Evolutionary conservation across 805 yeast species (phyloP), one percentile per base, ranked within the genome.

Genomic region (Zygoascus tannicola): DNA sequence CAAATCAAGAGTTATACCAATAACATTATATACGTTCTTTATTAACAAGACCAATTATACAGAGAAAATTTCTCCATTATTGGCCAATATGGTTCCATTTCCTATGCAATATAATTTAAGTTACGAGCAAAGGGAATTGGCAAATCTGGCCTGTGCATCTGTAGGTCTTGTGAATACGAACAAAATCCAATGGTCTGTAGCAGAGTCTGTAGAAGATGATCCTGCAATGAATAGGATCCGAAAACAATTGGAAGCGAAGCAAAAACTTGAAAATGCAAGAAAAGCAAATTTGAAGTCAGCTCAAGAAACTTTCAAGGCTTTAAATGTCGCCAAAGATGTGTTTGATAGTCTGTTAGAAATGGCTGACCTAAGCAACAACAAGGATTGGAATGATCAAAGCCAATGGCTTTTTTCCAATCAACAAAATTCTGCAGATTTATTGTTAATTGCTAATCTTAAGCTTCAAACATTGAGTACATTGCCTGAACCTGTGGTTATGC

Each of bases 31-130:
- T 44, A 28, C 42, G 18, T 47, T 57, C 38, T 62, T 53, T 35
- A 43, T 55, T 18, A 36, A 53, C 23, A 40, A 47, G 15, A 50
- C 49, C 22, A 62, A 59, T 54, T 62, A 55, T 48, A 63, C 57
- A 42, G 35, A 45, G 26, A 46, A 57, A 7, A 57, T 57, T 5
- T 47, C 66, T 5, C 63, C 64, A 18, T 50, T 55, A n/a, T 53
- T 62, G 38, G 49, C 62, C 26, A 40, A 40, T 12, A 34, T 54
- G 21, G 49, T 61, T 14, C 60, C 63, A 16, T 62, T 62, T 44
- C 66, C 66, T 4, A 59, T 62, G 65, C 66, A 62, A 50, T 62
- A 62, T 49, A 60, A 54, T 38, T 53, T 53, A 18, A 56, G 64
- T 2, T 36, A 60, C 15, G 23, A 52, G 22, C 52, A 57, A 28